Evolutionary conservation across 2,329 filamentous ascomycete species (phyloP).

Genomic region (Chaetoscypha palmicola): DNA sequence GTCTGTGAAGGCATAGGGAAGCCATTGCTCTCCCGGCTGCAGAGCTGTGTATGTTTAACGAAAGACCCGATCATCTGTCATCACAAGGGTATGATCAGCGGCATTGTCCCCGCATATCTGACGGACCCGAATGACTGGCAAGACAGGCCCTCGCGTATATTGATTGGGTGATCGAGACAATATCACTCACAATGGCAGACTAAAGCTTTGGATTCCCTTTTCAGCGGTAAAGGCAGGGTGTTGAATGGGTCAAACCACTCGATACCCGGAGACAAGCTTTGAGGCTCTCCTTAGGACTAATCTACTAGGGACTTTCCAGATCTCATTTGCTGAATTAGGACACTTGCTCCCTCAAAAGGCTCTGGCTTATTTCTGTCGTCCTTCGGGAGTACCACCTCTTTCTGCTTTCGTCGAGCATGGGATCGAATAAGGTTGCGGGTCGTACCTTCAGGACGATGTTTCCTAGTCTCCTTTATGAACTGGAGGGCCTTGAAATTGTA

Average conservation of each 20-base stretch:
- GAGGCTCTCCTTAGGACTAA: neutral
- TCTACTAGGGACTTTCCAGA: neutral
- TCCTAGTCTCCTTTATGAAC: conserved; percentile 11
- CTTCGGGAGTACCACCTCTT: neutral
- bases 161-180: neutral
- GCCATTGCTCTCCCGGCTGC: conserved; percentile 9
- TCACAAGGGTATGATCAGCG: neutral
- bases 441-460: conserved; percentile 7
- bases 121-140: neutral
- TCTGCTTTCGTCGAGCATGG: conserved; percentile 9
- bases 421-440: conserved; percentile 11
- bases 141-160: neutral
- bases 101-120: neutral
- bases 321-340: neutral
- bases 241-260: neutral
- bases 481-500: conserved; percentile 3
- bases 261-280: neutral
- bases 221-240: neutral
- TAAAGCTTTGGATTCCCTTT: neutral
- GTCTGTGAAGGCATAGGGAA: conserved; percentile 8
- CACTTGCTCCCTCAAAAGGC: neutral
- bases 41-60: conserved; percentile 3
- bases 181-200: neutral
- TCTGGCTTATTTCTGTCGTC: neutral
- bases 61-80: conserved; percentile 1